Conservation (phyloP, 768 basidiomycete species). For the Heimioporus sp. region DNA sequence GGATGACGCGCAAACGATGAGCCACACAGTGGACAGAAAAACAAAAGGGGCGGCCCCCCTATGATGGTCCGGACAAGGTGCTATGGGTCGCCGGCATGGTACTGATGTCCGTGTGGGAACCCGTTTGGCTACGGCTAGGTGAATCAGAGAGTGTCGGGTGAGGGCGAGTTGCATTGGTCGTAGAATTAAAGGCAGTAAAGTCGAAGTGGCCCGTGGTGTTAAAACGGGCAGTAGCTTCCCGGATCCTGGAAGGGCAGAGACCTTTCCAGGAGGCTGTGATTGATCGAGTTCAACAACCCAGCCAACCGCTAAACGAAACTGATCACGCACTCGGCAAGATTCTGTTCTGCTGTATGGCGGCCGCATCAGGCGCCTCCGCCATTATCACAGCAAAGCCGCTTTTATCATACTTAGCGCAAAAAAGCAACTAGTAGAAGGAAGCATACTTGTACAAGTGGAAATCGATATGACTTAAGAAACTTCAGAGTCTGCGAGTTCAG, state of each 20-base stretch:
- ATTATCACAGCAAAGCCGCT: constrained; percentile 33
- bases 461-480: constrained; percentile 28
- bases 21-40: not conserved
- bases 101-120: constrained; percentile 12
- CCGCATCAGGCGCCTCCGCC: constrained; percentile 23
- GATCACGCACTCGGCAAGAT: constrained; percentile 19
- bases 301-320: not conserved
- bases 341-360: constrained; percentile 17
- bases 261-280: constrained; percentile 17
- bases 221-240: constrained; percentile 17
- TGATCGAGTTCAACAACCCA: not conserved
- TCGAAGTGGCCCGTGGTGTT: constrained; percentile 18
- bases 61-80: constrained; percentile 4
- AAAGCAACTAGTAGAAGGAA: constrained; percentile 1
- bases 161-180: not conserved
- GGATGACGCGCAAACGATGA: not conserved
- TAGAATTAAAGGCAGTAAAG: constrained; percentile 8
- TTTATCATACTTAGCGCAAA: not conserved
- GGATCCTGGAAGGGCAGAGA: constrained; percentile 17
- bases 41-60: not conserved
- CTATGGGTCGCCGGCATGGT: constrained; percentile 15
- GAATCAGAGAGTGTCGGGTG: not conserved
- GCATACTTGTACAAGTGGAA: constrained; percentile 28
- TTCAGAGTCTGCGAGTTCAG: not conserved
- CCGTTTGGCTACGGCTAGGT: constrained; percentile 2